These are phyloP conservation scores for Primulina eburnea DNA, from an alignment of 257 asterid species.

Conservation along the genomic window DNA sequence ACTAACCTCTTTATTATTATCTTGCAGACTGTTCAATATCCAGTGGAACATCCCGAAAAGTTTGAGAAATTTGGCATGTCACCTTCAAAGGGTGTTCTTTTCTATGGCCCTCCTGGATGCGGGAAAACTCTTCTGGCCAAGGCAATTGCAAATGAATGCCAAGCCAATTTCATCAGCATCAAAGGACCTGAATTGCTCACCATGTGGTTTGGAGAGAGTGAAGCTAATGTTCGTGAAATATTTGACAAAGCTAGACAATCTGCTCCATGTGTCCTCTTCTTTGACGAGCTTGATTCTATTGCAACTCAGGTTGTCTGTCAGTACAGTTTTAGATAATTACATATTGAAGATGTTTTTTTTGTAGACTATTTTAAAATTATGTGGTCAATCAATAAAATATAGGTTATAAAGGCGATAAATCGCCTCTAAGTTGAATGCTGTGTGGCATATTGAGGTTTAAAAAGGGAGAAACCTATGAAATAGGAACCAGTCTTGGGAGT, in stretches of 20 bases:
- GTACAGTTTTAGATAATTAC: not conserved
- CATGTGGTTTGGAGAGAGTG: conserved; percentile 78
- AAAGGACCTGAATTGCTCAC: conserved; percentile 71
- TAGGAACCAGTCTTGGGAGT: not conserved
- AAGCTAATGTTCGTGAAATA: conserved; percentile 68
- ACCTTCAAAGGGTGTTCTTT: conserved; percentile 62
- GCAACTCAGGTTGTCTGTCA: conserved; percentile 52
- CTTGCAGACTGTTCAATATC: conserved; percentile 58
- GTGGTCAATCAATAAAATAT: not conserved
- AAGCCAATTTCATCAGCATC: conserved; percentile 56
- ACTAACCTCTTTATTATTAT: conserved; percentile 19
- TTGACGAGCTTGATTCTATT: conserved; percentile 64
- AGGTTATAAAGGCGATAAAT: not conserved
- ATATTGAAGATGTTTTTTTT: too few relatives aligned
- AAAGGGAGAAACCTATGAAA: not conserved
- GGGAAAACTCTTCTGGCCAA: conserved; percentile 65
- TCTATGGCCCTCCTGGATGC: conserved; percentile 74
- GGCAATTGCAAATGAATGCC: conserved; percentile 69
- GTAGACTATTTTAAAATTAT: too few relatives aligned
- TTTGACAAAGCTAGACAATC: conserved; percentile 69
- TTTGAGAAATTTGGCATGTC: conserved; percentile 67
- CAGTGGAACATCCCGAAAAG: conserved; percentile 64
- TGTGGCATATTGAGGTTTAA: too few relatives aligned
- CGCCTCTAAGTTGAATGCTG: not conserved
- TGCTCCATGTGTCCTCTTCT: conserved; percentile 68